Evolutionary conservation across 1,284 basidiomycete genomes (phyloP).

Genomic region (Apiotrichum siamense): DNA sequence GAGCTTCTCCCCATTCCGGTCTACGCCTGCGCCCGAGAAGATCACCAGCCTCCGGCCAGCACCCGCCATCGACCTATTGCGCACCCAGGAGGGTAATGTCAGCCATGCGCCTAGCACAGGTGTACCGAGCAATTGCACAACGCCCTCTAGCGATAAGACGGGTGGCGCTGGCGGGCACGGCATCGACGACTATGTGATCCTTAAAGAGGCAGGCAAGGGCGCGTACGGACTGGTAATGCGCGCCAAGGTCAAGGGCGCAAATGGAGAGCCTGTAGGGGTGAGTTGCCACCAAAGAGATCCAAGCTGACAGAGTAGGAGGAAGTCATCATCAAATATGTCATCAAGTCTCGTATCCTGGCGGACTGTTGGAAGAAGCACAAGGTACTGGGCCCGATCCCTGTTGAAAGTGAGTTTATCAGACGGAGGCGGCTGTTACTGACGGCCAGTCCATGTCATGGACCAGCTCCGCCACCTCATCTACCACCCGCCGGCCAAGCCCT

Average conservation of each 20-base stretch:
- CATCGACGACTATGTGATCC: constrained; percentile 56
- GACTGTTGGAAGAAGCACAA: constrained; percentile 99
- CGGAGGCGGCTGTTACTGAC: constrained; percentile 1
- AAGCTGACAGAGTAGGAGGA: constrained; percentile 43
- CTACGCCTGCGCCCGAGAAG: constrained; percentile 13
- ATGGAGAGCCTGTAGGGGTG: constrained; percentile 70
- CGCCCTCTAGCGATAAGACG: constrained; percentile 38
- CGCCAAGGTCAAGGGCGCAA: constrained; percentile 67
- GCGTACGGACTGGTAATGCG: constrained; percentile 95
- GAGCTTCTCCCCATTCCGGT: constrained; percentile 45
- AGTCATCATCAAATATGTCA: constrained; percentile 94
- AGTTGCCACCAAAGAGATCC: constrained; percentile 42
- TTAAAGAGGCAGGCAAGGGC: constrained; percentile 85
- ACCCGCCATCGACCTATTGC: constrained; percentile 30
- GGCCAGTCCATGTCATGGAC: constrained; percentile 79
- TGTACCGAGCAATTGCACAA: constrained; percentile 38
- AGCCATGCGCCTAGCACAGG: constrained; percentile 40
- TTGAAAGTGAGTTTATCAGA: constrained; percentile 61
- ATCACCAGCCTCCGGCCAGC: constrained; percentile 11
- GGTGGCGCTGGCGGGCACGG: constrained; percentile 44
- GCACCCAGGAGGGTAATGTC: constrained; percentile 19
- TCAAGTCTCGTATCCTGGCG: constrained; percentile 95
- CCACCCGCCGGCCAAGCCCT: constrained; percentile 59
- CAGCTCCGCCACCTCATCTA: constrained; percentile 70
- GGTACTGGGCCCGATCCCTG: constrained; percentile 89